Conservation (phyloP, 2,329 filamentous ascomycete genomes). For the Daldinia sp. region DNA sequence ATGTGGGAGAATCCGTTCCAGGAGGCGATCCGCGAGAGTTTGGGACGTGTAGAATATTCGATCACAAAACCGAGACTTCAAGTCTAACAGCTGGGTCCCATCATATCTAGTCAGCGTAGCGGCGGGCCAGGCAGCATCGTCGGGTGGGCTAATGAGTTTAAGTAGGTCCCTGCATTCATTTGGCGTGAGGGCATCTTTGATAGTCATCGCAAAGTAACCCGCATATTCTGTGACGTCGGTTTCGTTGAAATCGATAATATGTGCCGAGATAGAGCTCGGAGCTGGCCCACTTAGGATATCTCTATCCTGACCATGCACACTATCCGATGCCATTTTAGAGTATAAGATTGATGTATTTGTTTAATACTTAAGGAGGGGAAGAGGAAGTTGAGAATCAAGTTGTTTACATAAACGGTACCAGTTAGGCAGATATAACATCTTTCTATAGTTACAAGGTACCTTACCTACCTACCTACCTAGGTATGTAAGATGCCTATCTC, state of each 20-base stretch:
- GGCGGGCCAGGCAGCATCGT: background rate
- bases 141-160: background rate
- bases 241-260: background rate
- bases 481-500: no score
- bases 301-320: background rate
- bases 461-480: no score
- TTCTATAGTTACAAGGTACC: no score
- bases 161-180: background rate
- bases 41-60: slow-evolving; percentile 22
- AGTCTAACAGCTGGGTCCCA: background rate
- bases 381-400: background rate
- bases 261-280: background rate
- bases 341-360: background rate
- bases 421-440: no score
- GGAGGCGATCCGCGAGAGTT: slow-evolving; percentile 25
- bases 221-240: background rate
- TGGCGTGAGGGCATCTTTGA: background rate
- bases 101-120: background rate
- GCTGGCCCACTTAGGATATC: background rate
- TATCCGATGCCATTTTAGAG: background rate
- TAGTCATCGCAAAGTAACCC: background rate
- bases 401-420: background rate
- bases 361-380: background rate
- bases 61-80: background rate
- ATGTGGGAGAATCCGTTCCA: slow-evolving; percentile 33